Evolutionary conservation across 225 moss, liverwort and hornwort species (phyloP), one percentile per base, ranked within the genome.

Genomic region (Climacium dendroides): DNA sequence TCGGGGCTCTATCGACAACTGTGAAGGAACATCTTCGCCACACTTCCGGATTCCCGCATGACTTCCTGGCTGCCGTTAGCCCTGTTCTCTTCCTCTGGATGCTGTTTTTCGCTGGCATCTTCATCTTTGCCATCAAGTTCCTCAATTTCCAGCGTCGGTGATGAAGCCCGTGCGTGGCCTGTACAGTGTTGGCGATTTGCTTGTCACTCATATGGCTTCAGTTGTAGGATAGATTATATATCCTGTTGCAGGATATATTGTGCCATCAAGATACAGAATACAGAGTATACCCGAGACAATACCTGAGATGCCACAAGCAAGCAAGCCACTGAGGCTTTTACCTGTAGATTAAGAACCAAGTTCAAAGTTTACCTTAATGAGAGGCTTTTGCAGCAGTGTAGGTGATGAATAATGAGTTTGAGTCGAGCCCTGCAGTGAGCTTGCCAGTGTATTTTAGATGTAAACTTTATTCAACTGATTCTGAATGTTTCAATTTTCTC

Each of bases 11-110:
- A 12, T 4, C 10, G 1, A 79, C 89, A 25, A 88, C 75, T 5
- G 93, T 95, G 39, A 93, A 90, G 65, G 83, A 86, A 0, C 95
- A 88, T 82, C 74, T 96, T 5, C 79, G 60, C 16, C 52, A 87
- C 15, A 90, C 90, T 37, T 96, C 95, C 13, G 96, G 95, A 43
- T 96, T 92, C 48, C 75, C 65, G 17, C 94, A 96, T 10, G 87
- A 87, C 54, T 92, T 92, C 34, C 82, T 92, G 81, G 84, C 90
- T 52, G 64, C 87, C 37, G 94, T 87, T 81, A 90, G 91, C 15
- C 90, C 88, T 7, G 71, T 93, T 4, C 84, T 94, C 45, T 83
- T 95, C 32, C 47, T 88, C 4, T 90, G 89, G 74, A 93, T 92
- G 82, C 79, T 90, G 43, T 84, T 92, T 69, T 92, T 92, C 60